Percentiles rank a stretch among this genome's conserved stretches.
phyloP scores from a whole-genome alignment of 2,329 filamentous ascomycete species.

The Cadophora luteo-olivacea region DNA sequence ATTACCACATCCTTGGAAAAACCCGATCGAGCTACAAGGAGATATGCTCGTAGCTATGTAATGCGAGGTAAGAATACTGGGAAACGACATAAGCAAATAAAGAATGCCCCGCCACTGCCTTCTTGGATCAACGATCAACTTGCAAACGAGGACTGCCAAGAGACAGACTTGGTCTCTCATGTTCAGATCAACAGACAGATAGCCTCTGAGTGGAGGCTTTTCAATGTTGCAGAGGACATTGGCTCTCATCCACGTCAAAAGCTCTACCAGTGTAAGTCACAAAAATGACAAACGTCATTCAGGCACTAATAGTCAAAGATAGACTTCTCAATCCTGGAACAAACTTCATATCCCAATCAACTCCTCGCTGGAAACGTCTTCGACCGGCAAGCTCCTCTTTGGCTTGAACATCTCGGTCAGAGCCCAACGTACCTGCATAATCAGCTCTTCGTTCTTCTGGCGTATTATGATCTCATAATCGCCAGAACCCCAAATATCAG shows the following conservation, averaged over 20 bases:
- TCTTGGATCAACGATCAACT: background rate
- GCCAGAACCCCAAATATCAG: background rate
- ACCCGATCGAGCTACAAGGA: no score
- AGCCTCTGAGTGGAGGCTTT: background rate
- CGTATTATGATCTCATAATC: background rate
- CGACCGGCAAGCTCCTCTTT: background rate
- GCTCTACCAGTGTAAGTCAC: background rate
- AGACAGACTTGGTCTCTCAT: background rate
- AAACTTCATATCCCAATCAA: background rate
- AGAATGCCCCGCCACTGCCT: background rate
- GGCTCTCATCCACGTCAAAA: background rate
- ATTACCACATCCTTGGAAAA: no score
- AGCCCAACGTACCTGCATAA: background rate
- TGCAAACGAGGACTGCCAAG: background rate
- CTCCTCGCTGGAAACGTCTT: background rate
- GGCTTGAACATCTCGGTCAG: background rate
- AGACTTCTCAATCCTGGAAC: background rate
- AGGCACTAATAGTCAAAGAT: background rate
- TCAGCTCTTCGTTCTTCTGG: background rate
- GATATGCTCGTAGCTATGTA: no score
- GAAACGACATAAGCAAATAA: background rate
- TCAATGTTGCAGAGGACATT: background rate
- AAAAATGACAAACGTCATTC: background rate
- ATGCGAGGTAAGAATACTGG: no score
- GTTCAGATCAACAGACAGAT: background rate